A percentile compares a stretch with the other conserved stretches of the same genome.
phyloP scores from a whole-genome alignment of 495 filamentous ascomycete species.

The Evansstolkia leycettana region DNA sequence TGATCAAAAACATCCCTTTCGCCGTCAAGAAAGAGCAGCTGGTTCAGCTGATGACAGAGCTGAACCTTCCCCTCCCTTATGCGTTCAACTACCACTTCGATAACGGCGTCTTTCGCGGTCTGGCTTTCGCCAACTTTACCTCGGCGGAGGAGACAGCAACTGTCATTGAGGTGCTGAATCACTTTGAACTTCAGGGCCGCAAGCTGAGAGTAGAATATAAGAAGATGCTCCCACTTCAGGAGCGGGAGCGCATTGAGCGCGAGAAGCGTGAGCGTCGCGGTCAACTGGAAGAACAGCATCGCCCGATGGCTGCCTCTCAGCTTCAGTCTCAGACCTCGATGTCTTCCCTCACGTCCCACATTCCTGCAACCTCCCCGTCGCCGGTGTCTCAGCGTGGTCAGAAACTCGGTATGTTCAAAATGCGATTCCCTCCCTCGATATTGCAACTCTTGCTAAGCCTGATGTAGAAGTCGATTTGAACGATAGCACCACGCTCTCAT shows the following conservation, averaged over 20 bases:
- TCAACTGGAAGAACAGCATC: constrained; percentile 93
- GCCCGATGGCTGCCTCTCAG: constrained; percentile 48
- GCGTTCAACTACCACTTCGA: constrained; percentile 99
- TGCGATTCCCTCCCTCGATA: neutral
- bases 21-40: constrained; percentile 96
- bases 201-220: constrained; percentile 97
- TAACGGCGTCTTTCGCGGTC: constrained; percentile 89
- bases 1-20: constrained; percentile 99
- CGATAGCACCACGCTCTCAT: constrained; percentile 73
- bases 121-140: constrained; percentile 98
- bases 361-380: constrained; percentile 60
- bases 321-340: constrained; percentile 77
- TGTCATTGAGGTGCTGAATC: constrained; percentile 86
- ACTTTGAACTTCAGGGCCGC: constrained; percentile 86
- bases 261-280: constrained; percentile 96
- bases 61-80: constrained; percentile 85
- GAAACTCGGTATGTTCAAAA: constrained; percentile 52
- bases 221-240: constrained; percentile 93
- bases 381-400: constrained; percentile 50
- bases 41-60: constrained; percentile 80
- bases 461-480: constrained; percentile 73
- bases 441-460: constrained; percentile 14
- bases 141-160: constrained; percentile 82
- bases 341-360: constrained; percentile 64
- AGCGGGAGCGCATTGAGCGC: constrained; percentile 89